A percentile compares a stretch with the other conserved stretches of the same genome.
These are phyloP conservation scores for Ophiocordyceps camponoti-rufipedis DNA, from an alignment of 2,329 filamentous ascomycete genomes.

Conservation along the genomic window DNA sequence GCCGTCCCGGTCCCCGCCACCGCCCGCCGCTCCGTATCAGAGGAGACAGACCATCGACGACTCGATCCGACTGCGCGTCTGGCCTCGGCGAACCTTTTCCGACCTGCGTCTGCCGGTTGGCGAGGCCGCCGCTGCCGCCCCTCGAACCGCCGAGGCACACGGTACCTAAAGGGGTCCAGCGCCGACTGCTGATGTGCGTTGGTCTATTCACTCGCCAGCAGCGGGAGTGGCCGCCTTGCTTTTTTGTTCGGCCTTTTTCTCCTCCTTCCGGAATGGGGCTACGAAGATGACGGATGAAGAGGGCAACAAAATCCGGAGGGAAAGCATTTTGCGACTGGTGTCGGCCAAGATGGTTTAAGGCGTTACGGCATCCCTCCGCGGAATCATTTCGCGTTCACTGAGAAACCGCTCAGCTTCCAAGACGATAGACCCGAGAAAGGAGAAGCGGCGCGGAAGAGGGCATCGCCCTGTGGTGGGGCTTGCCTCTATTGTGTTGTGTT, in stretches of 20 bases:
- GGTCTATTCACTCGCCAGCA: neutral
- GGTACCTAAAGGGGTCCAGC: neutral
- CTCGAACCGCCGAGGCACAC: conserved; percentile 7
- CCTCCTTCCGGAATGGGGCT: neutral
- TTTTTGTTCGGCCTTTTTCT: neutral
- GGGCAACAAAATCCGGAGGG: neutral
- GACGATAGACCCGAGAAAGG: too few relatives aligned
- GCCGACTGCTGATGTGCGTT: too few relatives aligned
- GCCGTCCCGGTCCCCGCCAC: conserved; percentile 1
- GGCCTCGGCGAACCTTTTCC: conserved; percentile 10
- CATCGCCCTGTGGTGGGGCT: too few relatives aligned
- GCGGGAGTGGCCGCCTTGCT: neutral
- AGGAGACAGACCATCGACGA: neutral
- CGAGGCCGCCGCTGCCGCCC: conserved; percentile 10
- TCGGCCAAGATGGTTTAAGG: neutral
- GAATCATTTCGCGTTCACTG: neutral
- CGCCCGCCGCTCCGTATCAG: neutral
- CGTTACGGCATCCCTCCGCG: neutral
- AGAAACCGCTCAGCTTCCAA: too few relatives aligned
- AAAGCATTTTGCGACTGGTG: neutral
- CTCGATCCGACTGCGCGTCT: neutral
- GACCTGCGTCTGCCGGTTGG: conserved; percentile 22
- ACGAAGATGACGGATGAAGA: neutral
- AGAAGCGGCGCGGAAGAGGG: too few relatives aligned
- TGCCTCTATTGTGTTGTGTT: neutral